phyloP scores from a whole-genome alignment of 2,329 filamentous ascomycete species.

The Alternaria burnsii region DNA sequence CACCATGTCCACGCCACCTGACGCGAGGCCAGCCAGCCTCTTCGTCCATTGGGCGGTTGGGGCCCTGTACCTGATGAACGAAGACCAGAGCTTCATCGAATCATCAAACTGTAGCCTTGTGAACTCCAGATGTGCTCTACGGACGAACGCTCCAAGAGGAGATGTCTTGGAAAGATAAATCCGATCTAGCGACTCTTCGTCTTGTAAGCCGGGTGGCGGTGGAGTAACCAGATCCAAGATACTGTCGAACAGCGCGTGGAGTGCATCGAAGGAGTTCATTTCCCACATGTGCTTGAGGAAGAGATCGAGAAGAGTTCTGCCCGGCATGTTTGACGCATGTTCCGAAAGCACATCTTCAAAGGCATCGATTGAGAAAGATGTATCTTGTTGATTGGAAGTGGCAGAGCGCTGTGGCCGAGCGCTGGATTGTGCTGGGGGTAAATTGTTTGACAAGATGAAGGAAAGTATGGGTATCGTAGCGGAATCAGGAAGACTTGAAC shows the following conservation, averaged over 20 bases:
- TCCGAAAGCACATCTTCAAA: slow-evolving; percentile 58
- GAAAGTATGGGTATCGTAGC: slow-evolving; percentile 79
- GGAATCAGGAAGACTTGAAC: slow-evolving; percentile 71
- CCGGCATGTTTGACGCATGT: slow-evolving; percentile 67
- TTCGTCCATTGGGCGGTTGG: slow-evolving; percentile 73
- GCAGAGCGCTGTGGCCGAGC: slow-evolving; percentile 27
- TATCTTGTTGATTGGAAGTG: slow-evolving; percentile 47
- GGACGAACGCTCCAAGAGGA: slow-evolving; percentile 81
- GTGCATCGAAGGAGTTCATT: slow-evolving; percentile 79
- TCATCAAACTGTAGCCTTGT: slow-evolving; percentile 82
- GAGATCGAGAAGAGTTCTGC: slow-evolving; percentile 85
- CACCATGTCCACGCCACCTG: slow-evolving; percentile 65
- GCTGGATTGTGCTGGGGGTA: slow-evolving; percentile 47
- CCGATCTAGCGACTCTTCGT: slow-evolving; percentile 40
- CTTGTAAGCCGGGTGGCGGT: slow-evolving; percentile 28
- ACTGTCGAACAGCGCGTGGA: slow-evolving; percentile 78
- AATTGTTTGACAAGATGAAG: slow-evolving; percentile 77
- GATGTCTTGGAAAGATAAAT: slow-evolving; percentile 76
- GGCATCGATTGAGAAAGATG: slow-evolving; percentile 47
- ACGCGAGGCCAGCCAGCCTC: slow-evolving; percentile 41
- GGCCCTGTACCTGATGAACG: slow-evolving; percentile 81
- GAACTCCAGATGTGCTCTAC: slow-evolving; percentile 81
- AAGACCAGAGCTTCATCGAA: slow-evolving; percentile 78
- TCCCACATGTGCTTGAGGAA: slow-evolving; percentile 84
- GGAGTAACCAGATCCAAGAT: slow-evolving; percentile 67